These are phyloP conservation scores for Alternaria brassicae DNA, from an alignment of 2,329 filamentous ascomycete genomes.

Conservation along the genomic window DNA sequence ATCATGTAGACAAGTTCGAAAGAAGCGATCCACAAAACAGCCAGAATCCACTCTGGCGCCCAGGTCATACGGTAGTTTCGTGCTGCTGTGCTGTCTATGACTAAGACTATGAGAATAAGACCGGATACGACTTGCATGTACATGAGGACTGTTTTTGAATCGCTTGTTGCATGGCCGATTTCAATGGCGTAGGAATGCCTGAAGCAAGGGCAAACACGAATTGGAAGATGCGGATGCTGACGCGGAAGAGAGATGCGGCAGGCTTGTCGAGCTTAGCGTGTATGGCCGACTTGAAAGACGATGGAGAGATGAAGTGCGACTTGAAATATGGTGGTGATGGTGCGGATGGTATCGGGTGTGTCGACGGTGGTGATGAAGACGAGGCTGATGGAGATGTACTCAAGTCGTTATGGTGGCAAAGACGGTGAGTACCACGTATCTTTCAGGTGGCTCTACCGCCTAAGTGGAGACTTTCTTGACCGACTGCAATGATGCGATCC, in stretches of 20 bases:
- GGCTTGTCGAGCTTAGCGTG: conserved; percentile 28
- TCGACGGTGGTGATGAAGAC: not conserved
- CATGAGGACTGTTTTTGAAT: conserved; percentile 21
- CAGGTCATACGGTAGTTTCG: conserved; percentile 33
- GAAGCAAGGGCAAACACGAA: conserved; percentile 32
- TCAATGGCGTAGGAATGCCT: conserved; percentile 38
- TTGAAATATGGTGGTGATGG: conserved; percentile 31
- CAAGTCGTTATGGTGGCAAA: conserved; percentile 29
- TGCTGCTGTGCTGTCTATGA: conserved; percentile 27
- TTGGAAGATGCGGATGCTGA: conserved; percentile 31
- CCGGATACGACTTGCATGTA: conserved; percentile 31
- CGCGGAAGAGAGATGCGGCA: conserved; percentile 26
- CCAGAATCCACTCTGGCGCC: conserved; percentile 29
- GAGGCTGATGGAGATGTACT: conserved; percentile 23
- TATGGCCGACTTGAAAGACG: conserved; percentile 30
- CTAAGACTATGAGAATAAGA: conserved; percentile 20
- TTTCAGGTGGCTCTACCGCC: conserved; percentile 38
- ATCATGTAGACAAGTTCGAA: conserved; percentile 30
- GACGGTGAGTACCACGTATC: conserved; percentile 37
- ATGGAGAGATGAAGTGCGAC: conserved; percentile 23
- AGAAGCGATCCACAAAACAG: conserved; percentile 32
- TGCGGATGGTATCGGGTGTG: conserved; percentile 16
- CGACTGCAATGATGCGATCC: conserved; percentile 32
- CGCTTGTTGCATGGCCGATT: conserved; percentile 13
- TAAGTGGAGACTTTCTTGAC: conserved; percentile 34